A percentile compares a stretch with the other conserved stretches of the same genome.
Conservation (phyloP, 1,139 yeast genomes). For the Hemisphaericaspora xylanilytica region DNA sequence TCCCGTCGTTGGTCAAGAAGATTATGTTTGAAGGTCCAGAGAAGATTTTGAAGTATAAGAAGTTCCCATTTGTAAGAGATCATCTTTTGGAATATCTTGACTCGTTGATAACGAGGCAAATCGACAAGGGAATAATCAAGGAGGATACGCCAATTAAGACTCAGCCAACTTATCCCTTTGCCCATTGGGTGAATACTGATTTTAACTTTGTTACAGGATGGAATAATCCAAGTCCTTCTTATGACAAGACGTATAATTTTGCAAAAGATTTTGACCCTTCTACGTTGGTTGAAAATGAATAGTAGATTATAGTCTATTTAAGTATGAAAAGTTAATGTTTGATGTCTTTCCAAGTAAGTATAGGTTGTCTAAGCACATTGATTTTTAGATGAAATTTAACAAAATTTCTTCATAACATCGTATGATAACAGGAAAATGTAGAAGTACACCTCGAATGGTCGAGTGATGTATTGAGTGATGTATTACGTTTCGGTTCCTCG, state of each 20-base stretch:
- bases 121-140: constrained; percentile 52
- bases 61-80: constrained; percentile 55
- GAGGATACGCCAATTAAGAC: constrained; percentile 61
- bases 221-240: constrained; percentile 39
- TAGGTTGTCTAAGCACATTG: too few species aligned
- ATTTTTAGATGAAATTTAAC: too few species aligned
- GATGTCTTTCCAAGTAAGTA: too few species aligned
- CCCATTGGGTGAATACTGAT: constrained; percentile 44
- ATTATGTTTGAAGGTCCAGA: constrained; percentile 67
- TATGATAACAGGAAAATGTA: too few species aligned
- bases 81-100: constrained; percentile 60
- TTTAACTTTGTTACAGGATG: constrained; percentile 46
- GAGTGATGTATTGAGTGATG: too few species aligned
- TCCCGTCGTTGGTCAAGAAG: constrained; percentile 64
- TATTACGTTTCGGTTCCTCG: too few species aligned
- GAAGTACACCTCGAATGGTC: too few species aligned
- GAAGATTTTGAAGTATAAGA: constrained; percentile 61
- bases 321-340: too few species aligned
- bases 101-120: constrained; percentile 53
- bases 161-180: constrained; percentile 62
- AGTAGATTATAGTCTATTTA: too few species aligned
- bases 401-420: too few species aligned
- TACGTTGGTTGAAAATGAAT: constrained; percentile 18
- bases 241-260: constrained; percentile 21
- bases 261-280: constrained; percentile 23